A percentile compares a stretch with the other conserved stretches of the same genome.
Conservation (phyloP, 2,329 filamentous ascomycete genomes). For the Westerdykella sp. region DNA sequence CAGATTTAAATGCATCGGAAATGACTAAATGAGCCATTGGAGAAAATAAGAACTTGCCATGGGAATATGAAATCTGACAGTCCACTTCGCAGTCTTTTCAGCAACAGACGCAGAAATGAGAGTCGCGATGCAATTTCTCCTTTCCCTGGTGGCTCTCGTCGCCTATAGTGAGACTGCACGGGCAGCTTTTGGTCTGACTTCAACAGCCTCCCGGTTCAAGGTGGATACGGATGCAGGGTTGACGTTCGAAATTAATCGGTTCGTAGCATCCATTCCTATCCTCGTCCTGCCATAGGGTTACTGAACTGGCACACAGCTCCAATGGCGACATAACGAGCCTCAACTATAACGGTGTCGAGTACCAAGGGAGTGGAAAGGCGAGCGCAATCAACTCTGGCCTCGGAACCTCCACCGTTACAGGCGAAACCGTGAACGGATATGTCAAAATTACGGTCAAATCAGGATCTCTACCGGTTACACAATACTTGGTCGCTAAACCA, state of each 20-base stretch:
- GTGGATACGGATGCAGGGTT: slow-evolving; percentile 18
- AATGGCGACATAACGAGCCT: slow-evolving; percentile 19
- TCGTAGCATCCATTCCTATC: background rate
- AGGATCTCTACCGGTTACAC: slow-evolving; percentile 13
- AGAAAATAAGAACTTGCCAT: too few species aligned
- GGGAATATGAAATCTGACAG: too few species aligned
- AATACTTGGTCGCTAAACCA: slow-evolving; percentile 19
- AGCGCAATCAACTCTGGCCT: slow-evolving; percentile 19
- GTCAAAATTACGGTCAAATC: slow-evolving; percentile 20
- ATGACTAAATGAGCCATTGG: too few species aligned
- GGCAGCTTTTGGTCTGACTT: slow-evolving; percentile 16
- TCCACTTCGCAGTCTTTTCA: too few species aligned
- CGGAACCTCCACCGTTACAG: slow-evolving; percentile 14
- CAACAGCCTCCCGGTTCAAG: slow-evolving; percentile 12
- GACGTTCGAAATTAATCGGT: slow-evolving; percentile 16
- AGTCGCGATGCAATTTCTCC: too few species aligned
- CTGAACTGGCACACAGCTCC: background rate
- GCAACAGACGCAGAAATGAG: too few species aligned
- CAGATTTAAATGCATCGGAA: too few species aligned
- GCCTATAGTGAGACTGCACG: slow-evolving; percentile 6
- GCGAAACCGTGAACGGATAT: slow-evolving; percentile 19
- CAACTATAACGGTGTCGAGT: slow-evolving; percentile 18
- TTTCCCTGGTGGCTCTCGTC: too few species aligned
- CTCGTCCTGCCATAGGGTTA: background rate
- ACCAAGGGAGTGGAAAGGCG: slow-evolving; percentile 16